Base-by-base conservation (phyloP, 768 basidiomycete genomes). In the Tricholoma sp. region DNA sequence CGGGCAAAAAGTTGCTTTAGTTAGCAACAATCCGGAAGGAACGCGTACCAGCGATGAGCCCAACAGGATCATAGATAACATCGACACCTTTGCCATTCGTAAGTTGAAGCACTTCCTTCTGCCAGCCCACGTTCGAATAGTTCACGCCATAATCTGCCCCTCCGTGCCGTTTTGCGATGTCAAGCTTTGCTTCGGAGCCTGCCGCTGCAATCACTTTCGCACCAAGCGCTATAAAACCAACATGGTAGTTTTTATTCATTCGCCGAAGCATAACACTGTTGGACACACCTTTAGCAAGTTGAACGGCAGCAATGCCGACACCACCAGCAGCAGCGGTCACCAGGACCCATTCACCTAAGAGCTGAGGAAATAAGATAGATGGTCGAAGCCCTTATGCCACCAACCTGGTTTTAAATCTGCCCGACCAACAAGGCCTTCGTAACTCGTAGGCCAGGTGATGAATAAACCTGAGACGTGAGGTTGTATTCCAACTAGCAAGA, bases 281-380 rank as follows among this genome's bases (percentile, higher is more conserved):
- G 16, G 4, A 41, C 67, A 35, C 32, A 91, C 92, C 86, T 81
- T 97, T 97, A 19, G 93, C 95, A 54, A 98, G 79, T 67, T 98
- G 96, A 16, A 94, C 85, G 6, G 96, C 95, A 5, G 87, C 85
- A 52, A 96, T 85, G 0, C 95, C 95, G 4, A 98, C 94, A 11
- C 94, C 96, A 3, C 96, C 96, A 1, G 95, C 96, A n/a, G 91
- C 91, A 6, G 94, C 96, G 51, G 93, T 92, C 4, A 98, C 86
- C 2, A 99, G 83, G 3, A 97, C 83, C 83, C 88, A 94, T 73
- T 98, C 96, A 19, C 89, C 90, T 89, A 50, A 7, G 32, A 41
- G 41, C 49, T n/a, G 18, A 52, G 19, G 54, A 24, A 56, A 10
- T 43, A 35, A 41, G 16, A 50, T 35, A 19, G 14, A 18, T 50